Evolutionary conservation across 345 rosid species (phyloP), one percentile per base, ranked within the genome.

Genomic region (Physaria fendleri): DNA sequence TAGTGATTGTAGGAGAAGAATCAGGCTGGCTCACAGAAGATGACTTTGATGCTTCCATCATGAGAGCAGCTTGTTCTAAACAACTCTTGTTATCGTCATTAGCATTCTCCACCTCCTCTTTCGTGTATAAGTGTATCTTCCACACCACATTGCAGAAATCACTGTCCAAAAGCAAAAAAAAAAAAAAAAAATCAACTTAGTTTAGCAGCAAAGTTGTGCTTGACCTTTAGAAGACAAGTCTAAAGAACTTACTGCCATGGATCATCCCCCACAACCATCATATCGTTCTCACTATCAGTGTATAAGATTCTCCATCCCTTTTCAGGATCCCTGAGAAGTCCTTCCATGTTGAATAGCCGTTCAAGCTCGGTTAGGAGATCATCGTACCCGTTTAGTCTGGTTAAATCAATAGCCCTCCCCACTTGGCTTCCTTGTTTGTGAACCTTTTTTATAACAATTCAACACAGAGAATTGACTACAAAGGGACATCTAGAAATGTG

Each of bases 341-440:
- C 96, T 74, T 92, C 95, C 93, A 91, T 85, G 78, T 78, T 56
- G 67, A 92, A 88, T 13, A 88, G 74, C 4, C 70, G 76, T 50
- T 92, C 96, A 15, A 92, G 85, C 71, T 92, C 98, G 2, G 37
- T 71, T 59, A 79, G 71, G 71, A 92, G 81, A 39, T 88, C 98
- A 28, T 41, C 58, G 30, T 92, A 92, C 30, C 89, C 85, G 32
- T 84, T 75, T 38, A 92, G 77, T 62, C 78, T 69, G 1, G 85
- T 82, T 51, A 92, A 84, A 73, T 88, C 98, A 67, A 92, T 79
- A 44, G 95, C 95, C 69, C 96, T 82, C 67, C 96, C 96, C 64
- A 92, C 93, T 72, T 79, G 71, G 66, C 85, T 92, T 59, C 96
- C 98, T 77, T 92, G 95, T 85, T 84, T 92, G 81, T 86, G 90